Conservation (phyloP, 2,329 filamentous ascomycete species). For the Teratosphaeria destructans region DNA sequence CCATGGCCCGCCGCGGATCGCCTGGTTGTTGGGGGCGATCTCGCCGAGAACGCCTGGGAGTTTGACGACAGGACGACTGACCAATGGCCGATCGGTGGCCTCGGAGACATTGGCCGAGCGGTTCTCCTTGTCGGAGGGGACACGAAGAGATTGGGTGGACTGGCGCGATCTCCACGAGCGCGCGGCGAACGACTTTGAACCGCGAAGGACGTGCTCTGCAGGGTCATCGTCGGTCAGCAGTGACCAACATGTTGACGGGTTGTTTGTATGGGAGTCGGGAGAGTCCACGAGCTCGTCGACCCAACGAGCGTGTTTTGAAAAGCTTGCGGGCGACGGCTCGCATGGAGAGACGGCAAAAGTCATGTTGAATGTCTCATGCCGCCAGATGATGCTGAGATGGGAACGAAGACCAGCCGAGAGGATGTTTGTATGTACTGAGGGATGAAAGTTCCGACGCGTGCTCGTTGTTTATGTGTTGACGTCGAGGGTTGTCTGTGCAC, state of each 20-base stretch:
- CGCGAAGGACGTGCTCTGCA: conserved; percentile 28
- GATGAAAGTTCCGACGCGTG: background rate
- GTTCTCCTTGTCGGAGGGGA: conserved; percentile 25
- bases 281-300: conserved; percentile 14
- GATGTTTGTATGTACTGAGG: background rate
- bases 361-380: conserved; percentile 1
- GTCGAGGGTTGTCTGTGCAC: background rate
- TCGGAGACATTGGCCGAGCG: conserved; percentile 13
- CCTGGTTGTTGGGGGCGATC: conserved; percentile 24
- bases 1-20: conserved; percentile 12
- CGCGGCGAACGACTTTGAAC: conserved; percentile 27
- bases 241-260: background rate
- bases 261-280: conserved; percentile 4
- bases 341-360: background rate
- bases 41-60: conserved; percentile 21
- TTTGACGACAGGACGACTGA: conserved; percentile 4
- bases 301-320: conserved; percentile 5
- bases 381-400: background rate
- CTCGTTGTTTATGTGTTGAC: background rate
- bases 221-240: conserved; percentile 12
- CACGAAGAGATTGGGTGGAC: conserved; percentile 19
- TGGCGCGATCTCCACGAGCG: conserved; percentile 25
- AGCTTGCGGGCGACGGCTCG: background rate
- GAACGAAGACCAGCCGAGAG: background rate
- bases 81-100: conserved; percentile 6